A percentile compares a stretch with the other conserved stretches of the same genome.
Conservation (phyloP, 2,329 filamentous ascomycete species). For the Calonectria pteridis region DNA sequence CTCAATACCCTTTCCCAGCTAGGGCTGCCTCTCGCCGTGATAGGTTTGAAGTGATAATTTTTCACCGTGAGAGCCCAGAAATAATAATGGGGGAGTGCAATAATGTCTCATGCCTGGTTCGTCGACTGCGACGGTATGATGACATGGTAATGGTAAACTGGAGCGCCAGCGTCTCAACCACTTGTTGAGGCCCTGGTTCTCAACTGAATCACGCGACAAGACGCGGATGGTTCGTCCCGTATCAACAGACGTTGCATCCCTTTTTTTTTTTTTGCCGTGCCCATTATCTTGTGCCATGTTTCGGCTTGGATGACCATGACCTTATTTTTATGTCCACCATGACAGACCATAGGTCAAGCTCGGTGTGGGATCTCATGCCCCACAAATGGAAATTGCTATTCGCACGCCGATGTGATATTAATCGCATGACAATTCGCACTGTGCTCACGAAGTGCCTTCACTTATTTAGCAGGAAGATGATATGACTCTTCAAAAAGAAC, state of each 20-base stretch:
- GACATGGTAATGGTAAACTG: not conserved
- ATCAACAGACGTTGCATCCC: not conserved
- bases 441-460: not conserved
- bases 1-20: not conserved
- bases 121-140: not conserved
- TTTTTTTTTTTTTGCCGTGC: not conserved
- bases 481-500: not conserved
- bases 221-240: not conserved
- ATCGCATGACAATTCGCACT: not conserved
- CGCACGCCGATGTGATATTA: not conserved
- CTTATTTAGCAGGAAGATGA: not conserved
- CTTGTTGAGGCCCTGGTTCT: not conserved
- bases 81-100: not conserved
- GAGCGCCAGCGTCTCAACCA: not conserved
- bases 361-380: not conserved
- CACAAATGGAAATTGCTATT: not conserved
- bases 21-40: not conserved
- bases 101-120: not conserved
- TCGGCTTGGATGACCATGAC: not conserved
- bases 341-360: not conserved
- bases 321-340: not conserved
- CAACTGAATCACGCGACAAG: not conserved
- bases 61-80: not conserved
- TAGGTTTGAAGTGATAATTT: not conserved
- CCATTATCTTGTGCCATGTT: not conserved